phyloP scores from a whole-genome alignment of 495 filamentous ascomycete genomes.

The Daldinia vernicosa region DNA sequence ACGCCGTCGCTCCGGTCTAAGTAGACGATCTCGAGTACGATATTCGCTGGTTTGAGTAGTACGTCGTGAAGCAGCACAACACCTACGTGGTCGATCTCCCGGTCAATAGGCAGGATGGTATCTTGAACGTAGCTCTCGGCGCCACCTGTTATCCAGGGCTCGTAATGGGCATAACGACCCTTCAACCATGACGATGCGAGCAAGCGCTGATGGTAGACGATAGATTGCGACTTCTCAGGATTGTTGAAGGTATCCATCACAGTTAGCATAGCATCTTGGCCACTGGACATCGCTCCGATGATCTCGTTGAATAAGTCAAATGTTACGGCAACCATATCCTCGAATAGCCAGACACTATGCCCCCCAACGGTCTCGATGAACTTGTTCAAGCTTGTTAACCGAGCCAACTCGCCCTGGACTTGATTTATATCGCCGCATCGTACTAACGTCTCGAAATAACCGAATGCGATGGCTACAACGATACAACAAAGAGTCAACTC shows the following conservation, averaged over 20 bases:
- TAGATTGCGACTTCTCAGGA: constrained; percentile 67
- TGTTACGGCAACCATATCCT: constrained; percentile 84
- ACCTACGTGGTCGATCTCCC: constrained; percentile 90
- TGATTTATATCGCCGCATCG: constrained; percentile 68
- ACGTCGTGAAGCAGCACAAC: constrained; percentile 79
- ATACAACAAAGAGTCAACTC: constrained; percentile 22
- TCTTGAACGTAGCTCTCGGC: constrained; percentile 75
- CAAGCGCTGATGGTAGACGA: constrained; percentile 75
- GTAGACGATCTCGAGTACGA: constrained; percentile 88
- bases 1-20: constrained; percentile 86
- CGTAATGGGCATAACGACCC: constrained; percentile 71
- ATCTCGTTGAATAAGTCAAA: constrained; percentile 69
- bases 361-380: constrained; percentile 74
- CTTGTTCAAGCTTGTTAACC: constrained; percentile 75
- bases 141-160: constrained; percentile 69
- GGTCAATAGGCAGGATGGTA: constrained; percentile 74
- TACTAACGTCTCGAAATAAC: constrained; percentile 88
- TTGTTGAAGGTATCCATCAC: constrained; percentile 83
- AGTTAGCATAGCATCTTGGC: constrained; percentile 64
- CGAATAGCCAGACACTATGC: constrained; percentile 71
- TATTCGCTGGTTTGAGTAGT: constrained; percentile 78
- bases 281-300: constrained; percentile 61
- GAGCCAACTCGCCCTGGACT: constrained; percentile 71
- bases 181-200: constrained; percentile 91
- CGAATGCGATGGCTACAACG: constrained; percentile 81